These are phyloP conservation scores for Helicocarpus griseus DNA, from an alignment of 2,329 filamentous ascomycete genomes.

Conservation along the genomic window DNA sequence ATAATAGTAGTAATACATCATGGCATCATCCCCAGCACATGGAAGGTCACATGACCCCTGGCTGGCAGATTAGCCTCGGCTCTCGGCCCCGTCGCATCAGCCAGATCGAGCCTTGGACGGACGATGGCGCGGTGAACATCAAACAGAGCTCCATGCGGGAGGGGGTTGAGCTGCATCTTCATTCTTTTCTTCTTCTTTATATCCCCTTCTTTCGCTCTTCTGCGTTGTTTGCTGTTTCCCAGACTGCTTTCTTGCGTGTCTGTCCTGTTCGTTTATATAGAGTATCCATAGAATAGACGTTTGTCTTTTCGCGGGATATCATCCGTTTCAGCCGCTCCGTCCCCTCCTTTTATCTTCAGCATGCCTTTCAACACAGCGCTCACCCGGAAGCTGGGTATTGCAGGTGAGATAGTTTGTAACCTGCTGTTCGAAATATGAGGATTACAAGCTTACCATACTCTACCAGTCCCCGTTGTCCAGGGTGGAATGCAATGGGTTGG, in stretches of 20 bases:
- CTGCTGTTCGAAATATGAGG: not conserved
- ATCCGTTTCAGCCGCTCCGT: not conserved
- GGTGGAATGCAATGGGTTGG: constrained; percentile 49
- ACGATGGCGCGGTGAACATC: not conserved
- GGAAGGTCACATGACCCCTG: not conserved
- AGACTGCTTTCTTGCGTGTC: not conserved
- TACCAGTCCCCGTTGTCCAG: constrained; percentile 39
- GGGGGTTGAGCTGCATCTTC: not conserved
- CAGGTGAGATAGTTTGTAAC: constrained; percentile 21
- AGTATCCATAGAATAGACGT: not conserved
- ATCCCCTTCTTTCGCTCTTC: not conserved
- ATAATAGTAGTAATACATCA: not conserved
- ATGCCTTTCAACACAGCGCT: constrained; percentile 59
- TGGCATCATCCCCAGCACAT: not conserved
- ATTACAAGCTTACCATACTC: not conserved
- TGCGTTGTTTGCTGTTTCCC: not conserved
- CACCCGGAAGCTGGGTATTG: constrained; percentile 49
- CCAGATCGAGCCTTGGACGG: not conserved
- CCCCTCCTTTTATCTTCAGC: constrained; percentile 8
- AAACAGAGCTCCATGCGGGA: not conserved
- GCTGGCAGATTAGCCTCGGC: not conserved
- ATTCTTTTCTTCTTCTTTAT: not conserved
- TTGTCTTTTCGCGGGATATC: not conserved
- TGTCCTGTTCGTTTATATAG: not conserved
- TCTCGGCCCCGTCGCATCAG: not conserved